Evolutionary conservation across 2,329 filamentous ascomycete genomes (phyloP).

Genomic region (Diaporthe vexans): DNA sequence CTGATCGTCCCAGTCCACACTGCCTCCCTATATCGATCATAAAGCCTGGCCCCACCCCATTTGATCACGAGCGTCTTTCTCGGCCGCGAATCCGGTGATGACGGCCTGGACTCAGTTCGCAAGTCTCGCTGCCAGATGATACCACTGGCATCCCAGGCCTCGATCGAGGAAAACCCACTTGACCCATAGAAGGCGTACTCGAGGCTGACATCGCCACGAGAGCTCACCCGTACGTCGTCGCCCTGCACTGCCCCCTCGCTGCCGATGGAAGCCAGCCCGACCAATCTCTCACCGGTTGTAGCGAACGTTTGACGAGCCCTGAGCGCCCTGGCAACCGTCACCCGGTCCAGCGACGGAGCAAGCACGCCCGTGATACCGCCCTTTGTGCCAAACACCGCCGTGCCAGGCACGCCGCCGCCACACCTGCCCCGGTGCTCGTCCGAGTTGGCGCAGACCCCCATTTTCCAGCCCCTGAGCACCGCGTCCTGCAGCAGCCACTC

Average conservation of each 20-base stretch:
- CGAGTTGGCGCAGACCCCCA: conserved; percentile 53
- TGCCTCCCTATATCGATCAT: conserved; percentile 52
- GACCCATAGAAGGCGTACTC: conserved; percentile 47
- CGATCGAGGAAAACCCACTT: conserved; percentile 47
- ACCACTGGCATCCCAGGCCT: conserved; percentile 49
- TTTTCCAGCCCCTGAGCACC: conserved; percentile 50
- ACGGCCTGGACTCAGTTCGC: conserved; percentile 43
- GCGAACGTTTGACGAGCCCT: conserved; percentile 50
- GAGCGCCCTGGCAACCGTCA: conserved; percentile 45
- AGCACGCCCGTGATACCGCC: conserved; percentile 49
- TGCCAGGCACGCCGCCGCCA: conserved; percentile 53
- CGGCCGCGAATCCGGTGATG: not conserved
- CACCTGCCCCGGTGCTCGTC: conserved; percentile 54
- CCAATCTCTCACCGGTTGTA: conserved; percentile 50
- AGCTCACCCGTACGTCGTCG: conserved; percentile 45
- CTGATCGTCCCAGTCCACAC: conserved; percentile 50
- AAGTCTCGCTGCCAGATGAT: conserved; percentile 47
- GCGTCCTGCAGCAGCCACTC: conserved; percentile 53
- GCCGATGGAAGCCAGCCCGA: conserved; percentile 45
- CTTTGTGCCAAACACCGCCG: conserved; percentile 51
- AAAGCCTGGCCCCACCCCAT: conserved; percentile 52
- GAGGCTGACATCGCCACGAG: conserved; percentile 41
- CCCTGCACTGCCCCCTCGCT: conserved; percentile 46
- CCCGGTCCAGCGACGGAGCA: conserved; percentile 43
- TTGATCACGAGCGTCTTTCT: conserved; percentile 46